phyloP scores from a whole-genome alignment of 2,329 filamentous ascomycete species.

The Fusarium nurragi region DNA sequence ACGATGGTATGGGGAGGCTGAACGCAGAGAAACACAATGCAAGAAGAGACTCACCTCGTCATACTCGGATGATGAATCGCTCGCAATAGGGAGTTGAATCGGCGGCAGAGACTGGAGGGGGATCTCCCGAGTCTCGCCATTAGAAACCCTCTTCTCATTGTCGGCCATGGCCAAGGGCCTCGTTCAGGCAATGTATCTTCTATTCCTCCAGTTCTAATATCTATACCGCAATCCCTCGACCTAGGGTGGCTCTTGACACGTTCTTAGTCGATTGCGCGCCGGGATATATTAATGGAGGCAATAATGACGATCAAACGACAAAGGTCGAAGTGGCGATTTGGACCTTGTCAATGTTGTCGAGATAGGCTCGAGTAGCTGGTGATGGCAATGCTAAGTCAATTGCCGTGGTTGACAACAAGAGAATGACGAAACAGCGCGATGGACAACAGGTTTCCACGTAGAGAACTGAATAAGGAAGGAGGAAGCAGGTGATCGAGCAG shows the following conservation, averaged over 20 bases:
- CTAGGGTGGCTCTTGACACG: conserved; percentile 12
- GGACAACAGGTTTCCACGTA: not conserved
- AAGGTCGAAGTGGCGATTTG: not conserved
- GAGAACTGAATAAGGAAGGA: conserved; percentile 7
- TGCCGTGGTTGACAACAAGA: conserved; percentile 6
- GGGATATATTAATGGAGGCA: not conserved
- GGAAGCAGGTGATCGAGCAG: conserved; percentile 12
- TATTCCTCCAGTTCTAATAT: conserved; percentile 34
- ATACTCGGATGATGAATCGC: conserved; percentile 41
- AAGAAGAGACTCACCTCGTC: conserved; percentile 39
- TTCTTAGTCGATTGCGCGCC: conserved; percentile 13
- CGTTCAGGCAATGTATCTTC: conserved; percentile 26
- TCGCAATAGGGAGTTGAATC: conserved; percentile 25
- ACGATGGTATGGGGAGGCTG: not conserved
- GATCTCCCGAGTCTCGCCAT: conserved; percentile 31
- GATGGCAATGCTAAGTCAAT: not conserved
- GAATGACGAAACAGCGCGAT: conserved; percentile 6
- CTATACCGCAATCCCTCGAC: conserved; percentile 12
- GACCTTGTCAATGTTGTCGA: conserved; percentile 1
- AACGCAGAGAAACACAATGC: conserved; percentile 4
- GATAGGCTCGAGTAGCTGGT: not conserved
- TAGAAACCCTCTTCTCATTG: conserved; percentile 44
- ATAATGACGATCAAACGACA: not conserved
- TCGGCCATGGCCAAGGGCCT: conserved; percentile 46
- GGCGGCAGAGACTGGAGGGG: conserved; percentile 30